phyloP scores from a whole-genome alignment of 1,284 basidiomycete species.

The Pseudozyma flocculosa region DNA sequence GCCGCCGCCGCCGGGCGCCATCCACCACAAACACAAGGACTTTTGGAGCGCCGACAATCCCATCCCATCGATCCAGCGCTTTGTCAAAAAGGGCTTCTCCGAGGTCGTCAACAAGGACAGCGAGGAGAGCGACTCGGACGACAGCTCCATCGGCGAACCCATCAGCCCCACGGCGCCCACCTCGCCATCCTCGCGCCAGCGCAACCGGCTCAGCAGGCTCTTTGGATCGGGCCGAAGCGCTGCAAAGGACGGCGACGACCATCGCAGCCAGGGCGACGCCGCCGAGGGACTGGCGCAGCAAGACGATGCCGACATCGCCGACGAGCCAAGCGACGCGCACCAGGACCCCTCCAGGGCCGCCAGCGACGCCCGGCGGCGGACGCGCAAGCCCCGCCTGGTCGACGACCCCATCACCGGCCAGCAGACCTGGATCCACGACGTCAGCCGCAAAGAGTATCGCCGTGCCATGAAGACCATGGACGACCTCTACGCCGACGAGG shows the following conservation, averaged over 20 bases:
- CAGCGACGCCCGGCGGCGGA: too few relatives aligned
- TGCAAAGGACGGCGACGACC: too few relatives aligned
- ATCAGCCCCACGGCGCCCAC: too few relatives aligned
- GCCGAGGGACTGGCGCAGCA: too few relatives aligned
- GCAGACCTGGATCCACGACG: constrained; percentile 17
- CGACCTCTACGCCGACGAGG: constrained; percentile 6
- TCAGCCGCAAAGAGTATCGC: constrained; percentile 25
- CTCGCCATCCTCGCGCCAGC: neutral
- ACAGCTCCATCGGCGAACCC: neutral
- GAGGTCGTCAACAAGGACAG: constrained; percentile 21
- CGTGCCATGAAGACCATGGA: constrained; percentile 2
- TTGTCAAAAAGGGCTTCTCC: constrained; percentile 25
- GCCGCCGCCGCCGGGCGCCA: too few relatives aligned
- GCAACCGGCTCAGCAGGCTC: constrained; percentile 3
- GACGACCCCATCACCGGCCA: constrained; percentile 28
- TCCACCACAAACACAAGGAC: constrained; percentile 21
- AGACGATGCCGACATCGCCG: neutral
- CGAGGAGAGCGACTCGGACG: neutral
- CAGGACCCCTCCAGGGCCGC: too few relatives aligned
- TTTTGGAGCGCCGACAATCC: constrained; percentile 26
- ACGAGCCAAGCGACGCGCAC: constrained; percentile 1
- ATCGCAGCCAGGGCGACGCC: too few relatives aligned
- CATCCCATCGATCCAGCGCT: constrained; percentile 36
- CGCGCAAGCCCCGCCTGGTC: constrained; percentile 14
- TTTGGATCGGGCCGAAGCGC: too few relatives aligned